Evolutionary conservation across 495 filamentous ascomycete genomes (phyloP).

Genomic region (Pseudoneurospora amorphoporcata): DNA sequence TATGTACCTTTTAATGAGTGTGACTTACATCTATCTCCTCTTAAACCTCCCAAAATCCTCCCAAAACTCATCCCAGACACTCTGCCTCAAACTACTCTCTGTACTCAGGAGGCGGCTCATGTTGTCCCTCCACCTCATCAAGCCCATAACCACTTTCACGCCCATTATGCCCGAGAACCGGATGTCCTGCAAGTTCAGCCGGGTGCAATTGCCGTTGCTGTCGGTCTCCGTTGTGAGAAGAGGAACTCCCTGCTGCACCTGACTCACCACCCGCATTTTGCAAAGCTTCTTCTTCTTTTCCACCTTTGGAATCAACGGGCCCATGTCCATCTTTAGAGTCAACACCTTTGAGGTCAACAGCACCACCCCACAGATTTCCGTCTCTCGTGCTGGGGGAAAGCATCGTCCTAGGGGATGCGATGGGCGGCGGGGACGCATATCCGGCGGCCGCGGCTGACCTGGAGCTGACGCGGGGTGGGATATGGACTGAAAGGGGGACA

Average conservation of each 20-base stretch:
- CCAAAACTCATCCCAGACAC: not conserved
- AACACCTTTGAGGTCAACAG: not conserved
- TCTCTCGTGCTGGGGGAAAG: not conserved
- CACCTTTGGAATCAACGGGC: not conserved
- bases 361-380: not conserved
- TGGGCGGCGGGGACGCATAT: not conserved
- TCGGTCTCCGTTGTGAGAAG: not conserved
- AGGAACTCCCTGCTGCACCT: not conserved
- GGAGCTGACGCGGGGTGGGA: not conserved
- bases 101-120: not conserved
- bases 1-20: not conserved
- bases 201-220: not conserved
- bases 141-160: not conserved
- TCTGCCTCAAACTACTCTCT: not conserved
- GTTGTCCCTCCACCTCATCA: not conserved
- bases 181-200: not conserved
- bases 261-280: not conserved
- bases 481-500: not conserved
- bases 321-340: no score
- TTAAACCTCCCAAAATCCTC: not conserved
- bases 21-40: not conserved
- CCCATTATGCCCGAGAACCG: not conserved
- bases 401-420: not conserved
- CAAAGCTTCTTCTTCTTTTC: not conserved
- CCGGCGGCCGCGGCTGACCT: not conserved